Evolutionary conservation across 2,329 filamentous ascomycete species (phyloP).

Genomic region (Claviceps monticola): DNA sequence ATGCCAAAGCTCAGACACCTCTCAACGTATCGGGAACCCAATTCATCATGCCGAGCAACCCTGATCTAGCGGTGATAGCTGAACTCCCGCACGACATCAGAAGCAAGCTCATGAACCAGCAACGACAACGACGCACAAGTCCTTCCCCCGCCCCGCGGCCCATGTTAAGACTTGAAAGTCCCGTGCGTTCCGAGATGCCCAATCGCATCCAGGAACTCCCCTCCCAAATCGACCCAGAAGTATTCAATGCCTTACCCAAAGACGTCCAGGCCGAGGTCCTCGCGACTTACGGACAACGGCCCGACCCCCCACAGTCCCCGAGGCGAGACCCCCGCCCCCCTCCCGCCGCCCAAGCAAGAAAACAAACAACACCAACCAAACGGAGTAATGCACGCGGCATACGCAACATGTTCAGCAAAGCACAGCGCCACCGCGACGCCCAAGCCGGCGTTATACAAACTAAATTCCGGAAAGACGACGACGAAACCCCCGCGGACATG

Average conservation of each 20-base stretch:
- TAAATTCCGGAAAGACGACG: constrained; percentile 39
- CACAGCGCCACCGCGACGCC: constrained; percentile 37
- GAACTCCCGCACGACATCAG: constrained; percentile 78
- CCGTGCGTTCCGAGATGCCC: constrained; percentile 13
- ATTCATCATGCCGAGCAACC: constrained; percentile 75
- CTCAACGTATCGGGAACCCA: constrained; percentile 79
- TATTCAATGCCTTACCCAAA: constrained; percentile 68
- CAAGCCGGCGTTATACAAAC: constrained; percentile 56
- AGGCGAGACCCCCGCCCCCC: constrained; percentile 34
- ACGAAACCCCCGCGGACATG: constrained; percentile 17
- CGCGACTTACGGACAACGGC: constrained; percentile 45
- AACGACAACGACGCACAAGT: constrained; percentile 24
- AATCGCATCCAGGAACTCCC: constrained; percentile 33
- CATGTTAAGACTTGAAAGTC: constrained; percentile 23
- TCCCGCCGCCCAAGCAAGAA: constrained; percentile 29
- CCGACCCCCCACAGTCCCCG: constrained; percentile 34
- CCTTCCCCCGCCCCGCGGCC: constrained; percentile 6
- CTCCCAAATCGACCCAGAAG: constrained; percentile 74
- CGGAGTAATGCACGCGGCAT: constrained; percentile 34
- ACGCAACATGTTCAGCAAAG: constrained; percentile 27
- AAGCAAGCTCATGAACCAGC: constrained; percentile 54
- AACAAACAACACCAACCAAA: constrained; percentile 51
- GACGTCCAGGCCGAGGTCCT: constrained; percentile 78
- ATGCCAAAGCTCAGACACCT: constrained; percentile 47
- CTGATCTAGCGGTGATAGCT: constrained; percentile 67